phyloP scores from a whole-genome alignment of 2,329 filamentous ascomycete genomes.

The Cordyceps javanica region DNA sequence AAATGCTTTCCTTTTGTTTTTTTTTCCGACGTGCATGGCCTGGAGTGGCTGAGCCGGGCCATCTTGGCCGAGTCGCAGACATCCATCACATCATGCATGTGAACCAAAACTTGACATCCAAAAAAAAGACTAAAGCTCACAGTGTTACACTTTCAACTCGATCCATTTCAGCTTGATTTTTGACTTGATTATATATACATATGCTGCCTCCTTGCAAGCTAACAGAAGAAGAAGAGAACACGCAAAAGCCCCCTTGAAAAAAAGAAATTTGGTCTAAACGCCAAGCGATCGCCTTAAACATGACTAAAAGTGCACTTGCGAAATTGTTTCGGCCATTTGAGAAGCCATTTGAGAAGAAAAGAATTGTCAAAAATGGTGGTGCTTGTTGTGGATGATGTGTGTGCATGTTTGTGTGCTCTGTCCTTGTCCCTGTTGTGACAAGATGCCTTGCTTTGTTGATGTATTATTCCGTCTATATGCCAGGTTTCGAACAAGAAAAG shows the following conservation, averaged over 20 bases:
- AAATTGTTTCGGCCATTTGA: background rate
- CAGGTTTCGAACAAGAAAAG: background rate
- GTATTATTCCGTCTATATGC: conserved; percentile 13
- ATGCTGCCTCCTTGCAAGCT: background rate
- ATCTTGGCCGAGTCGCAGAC: too few relatives aligned
- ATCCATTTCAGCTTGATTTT: conserved; percentile 7
- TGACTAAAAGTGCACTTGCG: background rate
- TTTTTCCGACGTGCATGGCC: too few relatives aligned
- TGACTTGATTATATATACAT: conserved; percentile 10
- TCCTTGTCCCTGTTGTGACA: conserved; percentile 11
- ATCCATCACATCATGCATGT: too few relatives aligned
- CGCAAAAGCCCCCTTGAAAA: background rate
- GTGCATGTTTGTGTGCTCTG: background rate
- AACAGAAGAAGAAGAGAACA: background rate
- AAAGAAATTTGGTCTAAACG: background rate
- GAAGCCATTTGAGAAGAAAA: background rate
- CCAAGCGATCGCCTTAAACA: background rate
- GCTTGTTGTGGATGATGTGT: too few relatives aligned
- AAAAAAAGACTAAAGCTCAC: too few relatives aligned
- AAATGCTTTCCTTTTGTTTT: too few relatives aligned
- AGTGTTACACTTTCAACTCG: background rate
- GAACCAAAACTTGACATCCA: too few relatives aligned
- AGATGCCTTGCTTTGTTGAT: conserved; percentile 2
- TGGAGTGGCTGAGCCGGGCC: too few relatives aligned
- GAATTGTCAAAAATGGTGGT: conserved; percentile 9